phyloP scores from a whole-genome alignment of 768 basidiomycete genomes.

The Hygrocybe punicea region DNA sequence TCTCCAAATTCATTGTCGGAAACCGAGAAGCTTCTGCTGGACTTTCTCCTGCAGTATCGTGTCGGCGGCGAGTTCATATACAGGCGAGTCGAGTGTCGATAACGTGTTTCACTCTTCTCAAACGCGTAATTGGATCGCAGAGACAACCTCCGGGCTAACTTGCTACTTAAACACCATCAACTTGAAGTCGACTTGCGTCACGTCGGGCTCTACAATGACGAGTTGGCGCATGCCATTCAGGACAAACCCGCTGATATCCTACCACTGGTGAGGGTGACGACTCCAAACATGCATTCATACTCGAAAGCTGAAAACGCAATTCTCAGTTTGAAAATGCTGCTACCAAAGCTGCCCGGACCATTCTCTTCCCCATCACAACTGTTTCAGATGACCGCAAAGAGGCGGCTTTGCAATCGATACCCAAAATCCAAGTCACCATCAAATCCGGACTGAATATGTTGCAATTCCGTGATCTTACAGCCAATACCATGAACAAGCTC shows the following conservation, averaged over 20 bases:
- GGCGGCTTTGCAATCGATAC: slow-evolving; percentile 42
- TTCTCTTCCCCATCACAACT: slow-evolving; percentile 76
- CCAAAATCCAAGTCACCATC: slow-evolving; percentile 81
- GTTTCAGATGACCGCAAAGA: slow-evolving; percentile 44
- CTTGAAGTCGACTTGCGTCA: slow-evolving; percentile 84
- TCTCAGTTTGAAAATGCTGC: slow-evolving; percentile 88
- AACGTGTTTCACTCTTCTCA: neutral
- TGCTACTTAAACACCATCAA: slow-evolving; percentile 82
- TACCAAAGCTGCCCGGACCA: slow-evolving; percentile 75
- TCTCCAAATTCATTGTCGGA: slow-evolving; percentile 74
- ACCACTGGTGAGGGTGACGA: slow-evolving; percentile 60
- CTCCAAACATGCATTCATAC: neutral
- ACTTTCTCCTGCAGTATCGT: slow-evolving; percentile 86
- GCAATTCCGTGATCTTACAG: slow-evolving; percentile 90
- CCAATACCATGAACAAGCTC: slow-evolving; percentile 91
- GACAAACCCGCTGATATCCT: slow-evolving; percentile 85
- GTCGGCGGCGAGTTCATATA: slow-evolving; percentile 91
- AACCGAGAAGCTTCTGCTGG: slow-evolving; percentile 72
- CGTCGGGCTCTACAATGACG: slow-evolving; percentile 84
- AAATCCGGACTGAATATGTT: slow-evolving; percentile 89
- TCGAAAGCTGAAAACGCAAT: neutral
- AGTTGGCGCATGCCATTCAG: slow-evolving; percentile 87
- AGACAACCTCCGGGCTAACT: slow-evolving; percentile 85
- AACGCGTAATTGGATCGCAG: slow-evolving; percentile 34
- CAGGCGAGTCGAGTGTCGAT: slow-evolving; percentile 47